Evolutionary conservation across 768 basidiomycete species (phyloP).

Genomic region (Kwoniella sp.): DNA sequence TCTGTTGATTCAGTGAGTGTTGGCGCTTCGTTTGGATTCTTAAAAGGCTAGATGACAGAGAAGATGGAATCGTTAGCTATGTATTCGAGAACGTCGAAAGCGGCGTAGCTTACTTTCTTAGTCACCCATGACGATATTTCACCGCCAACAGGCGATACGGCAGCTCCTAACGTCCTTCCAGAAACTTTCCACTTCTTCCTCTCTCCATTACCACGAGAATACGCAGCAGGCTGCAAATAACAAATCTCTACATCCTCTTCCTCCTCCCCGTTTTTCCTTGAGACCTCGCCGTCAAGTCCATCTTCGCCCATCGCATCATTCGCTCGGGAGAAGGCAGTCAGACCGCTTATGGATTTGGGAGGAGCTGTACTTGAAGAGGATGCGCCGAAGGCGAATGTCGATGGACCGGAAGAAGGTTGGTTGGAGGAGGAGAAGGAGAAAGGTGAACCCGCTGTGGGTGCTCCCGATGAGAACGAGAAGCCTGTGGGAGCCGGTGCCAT

Average conservation of each 20-base stretch:
- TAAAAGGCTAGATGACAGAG: slow-evolving; percentile 32
- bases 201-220: slow-evolving; percentile 15
- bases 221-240: slow-evolving; percentile 36
- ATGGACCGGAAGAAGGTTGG: slow-evolving; percentile 13
- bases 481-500: slow-evolving; percentile 21
- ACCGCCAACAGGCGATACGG: slow-evolving; percentile 36
- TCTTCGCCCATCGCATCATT: not conserved
- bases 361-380: not conserved
- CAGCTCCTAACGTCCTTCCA: slow-evolving; percentile 29
- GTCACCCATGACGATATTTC: slow-evolving; percentile 41
- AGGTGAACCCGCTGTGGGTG: slow-evolving; percentile 12
- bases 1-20: slow-evolving; percentile 12
- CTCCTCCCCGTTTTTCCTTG: slow-evolving; percentile 6
- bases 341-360: not conserved
- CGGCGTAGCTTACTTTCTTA: slow-evolving; percentile 19
- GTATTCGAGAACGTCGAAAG: too few relatives aligned
- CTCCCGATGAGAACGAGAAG: slow-evolving; percentile 10
- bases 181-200: slow-evolving; percentile 38
- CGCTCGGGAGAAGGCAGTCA: not conserved
- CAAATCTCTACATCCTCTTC: slow-evolving; percentile 24
- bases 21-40: slow-evolving; percentile 28
- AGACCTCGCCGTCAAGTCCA: too few relatives aligned
- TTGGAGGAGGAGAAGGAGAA: slow-evolving; percentile 18
- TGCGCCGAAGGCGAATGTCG: slow-evolving; percentile 18
- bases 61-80: too few relatives aligned